Evolutionary conservation across 1,139 yeast genomes (phyloP).

Genomic region (Pichiaceae sp.): DNA sequence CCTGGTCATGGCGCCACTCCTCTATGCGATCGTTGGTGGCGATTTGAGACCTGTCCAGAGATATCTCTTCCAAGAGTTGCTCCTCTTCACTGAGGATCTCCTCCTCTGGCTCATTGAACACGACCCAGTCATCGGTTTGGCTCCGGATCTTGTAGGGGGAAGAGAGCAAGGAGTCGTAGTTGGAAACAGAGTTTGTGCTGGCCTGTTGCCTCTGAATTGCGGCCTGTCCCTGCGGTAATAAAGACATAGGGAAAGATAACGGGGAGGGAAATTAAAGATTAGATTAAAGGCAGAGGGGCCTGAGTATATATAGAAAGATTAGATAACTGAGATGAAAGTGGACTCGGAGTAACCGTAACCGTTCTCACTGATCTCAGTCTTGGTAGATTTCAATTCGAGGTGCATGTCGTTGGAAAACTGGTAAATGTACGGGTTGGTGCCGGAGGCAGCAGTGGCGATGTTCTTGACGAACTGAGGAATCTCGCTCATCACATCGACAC

Average conservation of each 20-base stretch:
- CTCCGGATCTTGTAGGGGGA: background rate
- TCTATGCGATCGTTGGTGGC: conserved; percentile 21
- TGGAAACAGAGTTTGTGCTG: background rate
- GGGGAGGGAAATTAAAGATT: background rate
- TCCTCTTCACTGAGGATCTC: conserved; percentile 1
- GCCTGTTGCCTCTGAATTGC: background rate
- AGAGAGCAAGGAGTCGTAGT: background rate
- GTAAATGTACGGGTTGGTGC: conserved; percentile 90
- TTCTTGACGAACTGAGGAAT: conserved; percentile 90
- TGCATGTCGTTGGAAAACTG: conserved; percentile 64
- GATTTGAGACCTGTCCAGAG: conserved; percentile 7
- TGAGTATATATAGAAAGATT: conserved; percentile 2
- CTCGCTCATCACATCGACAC: conserved; percentile 97
- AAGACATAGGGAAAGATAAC: background rate
- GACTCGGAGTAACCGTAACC: conserved; percentile 79
- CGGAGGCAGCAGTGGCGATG: conserved; percentile 90
- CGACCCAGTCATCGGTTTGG: conserved; percentile 2
- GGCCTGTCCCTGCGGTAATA: background rate
- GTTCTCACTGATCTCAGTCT: conserved; percentile 34
- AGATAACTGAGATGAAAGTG: conserved; percentile 52
- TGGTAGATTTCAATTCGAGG: conserved; percentile 26
- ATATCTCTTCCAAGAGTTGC: conserved; percentile 7
- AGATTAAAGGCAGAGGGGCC: background rate
- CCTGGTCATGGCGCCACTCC: conserved; percentile 22
- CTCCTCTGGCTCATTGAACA: conserved; percentile 3